Conservation (phyloP, 495 filamentous ascomycete species). For the Aspergillus panamensis region DNA sequence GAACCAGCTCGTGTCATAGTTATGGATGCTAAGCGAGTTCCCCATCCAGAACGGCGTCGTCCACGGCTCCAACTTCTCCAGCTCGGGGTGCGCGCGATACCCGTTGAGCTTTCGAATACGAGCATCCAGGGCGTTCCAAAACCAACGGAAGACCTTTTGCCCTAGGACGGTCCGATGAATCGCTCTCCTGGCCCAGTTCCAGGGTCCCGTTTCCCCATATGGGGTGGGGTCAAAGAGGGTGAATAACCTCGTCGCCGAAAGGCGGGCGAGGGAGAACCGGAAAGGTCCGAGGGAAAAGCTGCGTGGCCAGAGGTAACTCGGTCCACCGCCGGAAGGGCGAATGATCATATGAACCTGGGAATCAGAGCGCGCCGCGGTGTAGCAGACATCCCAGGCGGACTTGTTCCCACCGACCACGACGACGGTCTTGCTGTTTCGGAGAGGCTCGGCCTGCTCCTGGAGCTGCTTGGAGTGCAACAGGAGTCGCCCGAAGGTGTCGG, state of each 20-base stretch:
- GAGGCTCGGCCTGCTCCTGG: slow-evolving; percentile 14
- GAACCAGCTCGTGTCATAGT: slow-evolving; percentile 56
- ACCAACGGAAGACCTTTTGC: not conserved
- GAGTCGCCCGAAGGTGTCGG: slow-evolving; percentile 16
- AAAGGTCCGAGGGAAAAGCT: slow-evolving; percentile 5
- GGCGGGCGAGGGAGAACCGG: slow-evolving; percentile 8
- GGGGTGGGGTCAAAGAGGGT: slow-evolving; percentile 12
- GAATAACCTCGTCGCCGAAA: slow-evolving; percentile 8
- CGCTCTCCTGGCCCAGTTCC: not conserved
- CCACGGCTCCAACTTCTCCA: slow-evolving; percentile 64
- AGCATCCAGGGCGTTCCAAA: not conserved
- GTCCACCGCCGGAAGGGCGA: slow-evolving; percentile 13
- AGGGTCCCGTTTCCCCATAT: slow-evolving; percentile 8
- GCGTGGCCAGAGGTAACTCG: slow-evolving; percentile 15
- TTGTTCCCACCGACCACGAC: slow-evolving; percentile 47
- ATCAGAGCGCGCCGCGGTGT: slow-evolving; percentile 3
- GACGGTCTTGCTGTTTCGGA: slow-evolving; percentile 22
- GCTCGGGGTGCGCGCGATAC: slow-evolving; percentile 53
- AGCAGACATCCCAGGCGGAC: slow-evolving; percentile 41
- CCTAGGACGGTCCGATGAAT: not conserved
- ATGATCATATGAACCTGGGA: slow-evolving; percentile 13
- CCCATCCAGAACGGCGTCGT: slow-evolving; percentile 51
- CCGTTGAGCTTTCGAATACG: slow-evolving; percentile 49
- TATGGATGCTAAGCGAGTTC: slow-evolving; percentile 52
- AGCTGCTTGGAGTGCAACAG: slow-evolving; percentile 10